Evolutionary conservation across 495 filamentous ascomycete species (phyloP).

Genomic region (Penicillium crystallinum): DNA sequence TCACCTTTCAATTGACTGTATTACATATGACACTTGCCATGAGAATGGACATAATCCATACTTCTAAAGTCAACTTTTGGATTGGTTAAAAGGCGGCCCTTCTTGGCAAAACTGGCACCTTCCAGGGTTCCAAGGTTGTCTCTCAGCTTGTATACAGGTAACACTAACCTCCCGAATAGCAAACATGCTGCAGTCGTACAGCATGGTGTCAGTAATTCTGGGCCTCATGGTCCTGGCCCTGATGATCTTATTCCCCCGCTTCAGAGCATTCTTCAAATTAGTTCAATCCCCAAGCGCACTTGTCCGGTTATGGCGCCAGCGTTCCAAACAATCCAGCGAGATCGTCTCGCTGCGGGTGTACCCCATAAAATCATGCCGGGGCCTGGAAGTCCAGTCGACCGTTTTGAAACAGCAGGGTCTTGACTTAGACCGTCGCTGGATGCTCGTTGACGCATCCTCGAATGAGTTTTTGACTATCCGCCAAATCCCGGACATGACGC

Average conservation of each 20-base stretch:
- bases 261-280: constrained; percentile 14
- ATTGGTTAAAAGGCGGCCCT: neutral
- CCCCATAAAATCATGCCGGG: constrained; percentile 84
- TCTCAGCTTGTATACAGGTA: neutral
- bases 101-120: neutral
- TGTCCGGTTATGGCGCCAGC: constrained; percentile 12
- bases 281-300: constrained; percentile 1
- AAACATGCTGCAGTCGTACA: neutral
- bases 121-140: neutral
- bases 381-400: constrained; percentile 62
- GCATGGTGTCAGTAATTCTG: constrained; percentile 7
- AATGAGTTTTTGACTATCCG: constrained; percentile 41
- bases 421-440: constrained; percentile 67
- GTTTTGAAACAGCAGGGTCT: constrained; percentile 67
- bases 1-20: too few species aligned
- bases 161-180: neutral
- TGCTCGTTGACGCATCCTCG: constrained; percentile 37
- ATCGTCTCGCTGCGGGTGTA: constrained; percentile 63
- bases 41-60: neutral
- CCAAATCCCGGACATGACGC: constrained; percentile 40
- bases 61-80: neutral
- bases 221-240: constrained; percentile 15
- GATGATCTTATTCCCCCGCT: constrained; percentile 9
- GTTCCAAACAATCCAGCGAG: constrained; percentile 24
- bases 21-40: neutral